Conservation (phyloP, 495 filamentous ascomycete genomes). For the Tuber borchii region DNA sequence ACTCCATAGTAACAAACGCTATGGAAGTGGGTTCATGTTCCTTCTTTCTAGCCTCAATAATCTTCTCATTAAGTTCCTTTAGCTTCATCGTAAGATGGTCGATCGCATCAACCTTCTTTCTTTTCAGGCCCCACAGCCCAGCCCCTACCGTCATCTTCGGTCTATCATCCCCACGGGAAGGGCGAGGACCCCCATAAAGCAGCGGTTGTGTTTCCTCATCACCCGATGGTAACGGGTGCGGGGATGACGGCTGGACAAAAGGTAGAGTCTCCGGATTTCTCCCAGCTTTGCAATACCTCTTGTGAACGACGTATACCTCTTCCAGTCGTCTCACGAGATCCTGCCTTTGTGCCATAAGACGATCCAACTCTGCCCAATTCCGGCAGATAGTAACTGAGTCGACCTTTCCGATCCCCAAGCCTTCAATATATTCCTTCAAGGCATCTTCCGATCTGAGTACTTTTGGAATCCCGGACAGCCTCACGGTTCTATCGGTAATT, state of each 20-base stretch:
- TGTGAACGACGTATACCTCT: slow-evolving; percentile 71
- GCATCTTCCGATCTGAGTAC: slow-evolving; percentile 73
- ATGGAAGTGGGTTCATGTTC: slow-evolving; percentile 70
- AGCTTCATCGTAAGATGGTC: slow-evolving; percentile 87
- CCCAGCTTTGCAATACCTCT: slow-evolving; percentile 44
- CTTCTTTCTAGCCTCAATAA: slow-evolving; percentile 62
- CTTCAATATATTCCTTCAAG: slow-evolving; percentile 82
- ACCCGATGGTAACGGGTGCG: slow-evolving; percentile 37
- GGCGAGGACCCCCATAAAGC: slow-evolving; percentile 15
- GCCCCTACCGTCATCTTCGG: slow-evolving; percentile 73
- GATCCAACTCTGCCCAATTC: slow-evolving; percentile 79
- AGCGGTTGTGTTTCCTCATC: slow-evolving; percentile 49
- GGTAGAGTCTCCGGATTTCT: slow-evolving; percentile 50
- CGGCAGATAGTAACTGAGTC: slow-evolving; percentile 81
- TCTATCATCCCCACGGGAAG: slow-evolving; percentile 45
- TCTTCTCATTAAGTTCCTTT: slow-evolving; percentile 71
- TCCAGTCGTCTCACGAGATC: slow-evolving; percentile 66
- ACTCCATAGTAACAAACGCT: slow-evolving; percentile 96
- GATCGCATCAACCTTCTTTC: slow-evolving; percentile 75
- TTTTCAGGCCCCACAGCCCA: slow-evolving; percentile 66
- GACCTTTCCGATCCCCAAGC: slow-evolving; percentile 84
- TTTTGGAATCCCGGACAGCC: slow-evolving; percentile 76
- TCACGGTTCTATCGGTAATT: slow-evolving; percentile 87
- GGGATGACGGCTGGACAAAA: slow-evolving; percentile 48
- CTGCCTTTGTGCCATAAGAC: slow-evolving; percentile 61